phyloP scores from a whole-genome alignment of 2,329 filamentous ascomycete genomes.

The Grosmannia huntii region DNA sequence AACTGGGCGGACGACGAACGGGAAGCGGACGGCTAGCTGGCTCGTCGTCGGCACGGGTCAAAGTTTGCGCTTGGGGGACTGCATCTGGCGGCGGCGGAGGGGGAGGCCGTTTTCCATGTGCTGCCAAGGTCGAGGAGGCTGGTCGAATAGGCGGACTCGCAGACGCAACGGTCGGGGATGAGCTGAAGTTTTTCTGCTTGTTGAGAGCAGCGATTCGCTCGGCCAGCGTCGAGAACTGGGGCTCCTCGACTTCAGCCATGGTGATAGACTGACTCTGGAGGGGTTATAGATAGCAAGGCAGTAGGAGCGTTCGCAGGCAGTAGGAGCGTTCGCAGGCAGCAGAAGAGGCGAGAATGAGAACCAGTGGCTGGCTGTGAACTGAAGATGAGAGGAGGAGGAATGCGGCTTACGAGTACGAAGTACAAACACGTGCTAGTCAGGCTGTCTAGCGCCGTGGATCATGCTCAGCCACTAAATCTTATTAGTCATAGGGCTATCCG shows the following conservation, averaged over 20 bases:
- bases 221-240: conserved; percentile 45
- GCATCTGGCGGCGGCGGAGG: conserved; percentile 1
- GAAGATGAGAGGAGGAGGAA: too few relatives aligned
- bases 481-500: background rate
- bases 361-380: too few relatives aligned
- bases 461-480: background rate
- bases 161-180: background rate
- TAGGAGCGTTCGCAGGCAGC: background rate
- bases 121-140: background rate
- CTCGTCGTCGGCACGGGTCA: background rate
- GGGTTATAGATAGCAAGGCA: background rate
- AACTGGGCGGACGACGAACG: conserved; percentile 26
- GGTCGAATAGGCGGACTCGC: background rate
- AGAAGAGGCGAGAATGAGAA: background rate
- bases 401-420: background rate
- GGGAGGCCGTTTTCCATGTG: background rate
- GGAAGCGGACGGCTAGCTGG: conserved; percentile 12
- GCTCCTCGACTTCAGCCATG: conserved; percentile 51
- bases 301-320: background rate
- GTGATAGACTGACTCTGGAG: background rate
- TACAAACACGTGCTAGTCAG: background rate
- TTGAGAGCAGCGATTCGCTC: conserved; percentile 54
- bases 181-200: conserved; percentile 42
- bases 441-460: background rate
- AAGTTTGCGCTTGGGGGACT: conserved; percentile 10